A percentile compares a stretch with the other conserved stretches of the same genome.
Conservation (phyloP, 2,329 filamentous ascomycete species). For the Phyllosticta paracitricarpa region DNA sequence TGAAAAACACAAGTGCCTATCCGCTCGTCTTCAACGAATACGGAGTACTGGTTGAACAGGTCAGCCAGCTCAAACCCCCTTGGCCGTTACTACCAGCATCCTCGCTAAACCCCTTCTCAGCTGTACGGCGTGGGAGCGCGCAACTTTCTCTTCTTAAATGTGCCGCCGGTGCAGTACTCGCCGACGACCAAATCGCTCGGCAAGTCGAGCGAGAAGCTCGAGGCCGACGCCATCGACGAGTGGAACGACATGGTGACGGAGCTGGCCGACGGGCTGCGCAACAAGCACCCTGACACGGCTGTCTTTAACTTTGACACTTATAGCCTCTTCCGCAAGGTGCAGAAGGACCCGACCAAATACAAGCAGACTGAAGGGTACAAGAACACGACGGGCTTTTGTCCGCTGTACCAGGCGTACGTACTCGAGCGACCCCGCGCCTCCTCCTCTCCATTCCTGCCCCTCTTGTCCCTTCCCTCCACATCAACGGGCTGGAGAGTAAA, state of each 20-base stretch:
- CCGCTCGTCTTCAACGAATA: slow-evolving; percentile 30
- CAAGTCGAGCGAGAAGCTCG: slow-evolving; percentile 19
- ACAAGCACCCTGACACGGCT: slow-evolving; percentile 32
- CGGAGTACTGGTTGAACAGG: slow-evolving; percentile 24
- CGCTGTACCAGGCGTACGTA: slow-evolving; percentile 41
- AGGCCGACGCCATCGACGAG: slow-evolving; percentile 36
- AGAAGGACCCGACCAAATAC: slow-evolving; percentile 43
- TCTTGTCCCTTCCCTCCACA: not conserved
- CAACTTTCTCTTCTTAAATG: slow-evolving; percentile 41
- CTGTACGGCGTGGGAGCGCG: slow-evolving; percentile 38
- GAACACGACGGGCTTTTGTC: slow-evolving; percentile 48
- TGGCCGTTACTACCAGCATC: not conserved
- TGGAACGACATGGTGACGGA: slow-evolving; percentile 41
- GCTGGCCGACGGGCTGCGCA: slow-evolving; percentile 33
- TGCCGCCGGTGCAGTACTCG: slow-evolving; percentile 42
- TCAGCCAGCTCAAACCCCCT: not conserved
- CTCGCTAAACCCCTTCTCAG: slow-evolving; percentile 3
- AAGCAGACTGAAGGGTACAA: slow-evolving; percentile 42
- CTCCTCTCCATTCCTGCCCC: not conserved
- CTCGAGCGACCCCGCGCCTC: not conserved
- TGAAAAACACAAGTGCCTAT: slow-evolving; percentile 24
- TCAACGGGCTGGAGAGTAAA: not conserved
- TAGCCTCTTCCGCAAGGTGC: slow-evolving; percentile 40
- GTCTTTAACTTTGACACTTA: slow-evolving; percentile 46
- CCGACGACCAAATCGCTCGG: slow-evolving; percentile 38